Percentiles rank a stretch among this genome's conserved stretches.
These are phyloP conservation scores for Chaetomiaceae sp. DNA, from an alignment of 2,329 filamentous ascomycete genomes.

Conservation along the genomic window DNA sequence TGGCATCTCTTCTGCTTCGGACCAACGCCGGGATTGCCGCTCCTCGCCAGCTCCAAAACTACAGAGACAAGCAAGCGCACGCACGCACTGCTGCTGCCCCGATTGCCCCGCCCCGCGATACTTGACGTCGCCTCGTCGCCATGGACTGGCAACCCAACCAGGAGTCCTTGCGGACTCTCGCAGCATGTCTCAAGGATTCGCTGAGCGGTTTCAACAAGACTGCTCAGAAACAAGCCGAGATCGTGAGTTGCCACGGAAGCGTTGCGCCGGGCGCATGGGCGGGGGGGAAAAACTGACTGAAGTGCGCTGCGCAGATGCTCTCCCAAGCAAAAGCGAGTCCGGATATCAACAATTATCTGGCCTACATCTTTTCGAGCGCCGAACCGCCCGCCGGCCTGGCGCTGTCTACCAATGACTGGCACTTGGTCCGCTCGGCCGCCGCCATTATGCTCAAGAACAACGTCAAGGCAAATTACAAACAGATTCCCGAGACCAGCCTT, in stretches of 20 bases:
- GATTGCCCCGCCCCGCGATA: conserved; percentile 11
- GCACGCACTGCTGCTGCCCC: conserved; percentile 8
- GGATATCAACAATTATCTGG: conserved; percentile 96
- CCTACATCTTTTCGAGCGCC: conserved; percentile 77
- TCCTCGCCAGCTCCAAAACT: background rate
- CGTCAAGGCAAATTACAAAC: conserved; percentile 69
- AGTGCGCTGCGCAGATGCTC: conserved; percentile 67
- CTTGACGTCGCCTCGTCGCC: conserved; percentile 16
- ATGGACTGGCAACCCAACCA: conserved; percentile 85
- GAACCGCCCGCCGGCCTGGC: conserved; percentile 57
- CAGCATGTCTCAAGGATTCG: conserved; percentile 85
- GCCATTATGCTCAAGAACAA: conserved; percentile 97
- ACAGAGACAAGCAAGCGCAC: background rate
- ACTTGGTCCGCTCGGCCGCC: conserved; percentile 77
- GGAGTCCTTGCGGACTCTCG: conserved; percentile 84
- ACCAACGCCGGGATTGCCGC: background rate
- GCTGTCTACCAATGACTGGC: conserved; percentile 58
- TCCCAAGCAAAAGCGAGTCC: conserved; percentile 80
- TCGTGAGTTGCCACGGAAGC: conserved; percentile 52
- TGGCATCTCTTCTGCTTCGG: background rate
- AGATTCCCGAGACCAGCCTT: conserved; percentile 69
- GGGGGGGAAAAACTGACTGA: conserved; percentile 14
- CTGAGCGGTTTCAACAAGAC: conserved; percentile 75
- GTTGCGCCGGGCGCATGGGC: background rate
- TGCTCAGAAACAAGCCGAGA: conserved; percentile 84